Evolutionary conservation across 768 basidiomycete species (phyloP), one percentile per base, ranked within the genome.

Genomic region (Agrocybe pediades): DNA sequence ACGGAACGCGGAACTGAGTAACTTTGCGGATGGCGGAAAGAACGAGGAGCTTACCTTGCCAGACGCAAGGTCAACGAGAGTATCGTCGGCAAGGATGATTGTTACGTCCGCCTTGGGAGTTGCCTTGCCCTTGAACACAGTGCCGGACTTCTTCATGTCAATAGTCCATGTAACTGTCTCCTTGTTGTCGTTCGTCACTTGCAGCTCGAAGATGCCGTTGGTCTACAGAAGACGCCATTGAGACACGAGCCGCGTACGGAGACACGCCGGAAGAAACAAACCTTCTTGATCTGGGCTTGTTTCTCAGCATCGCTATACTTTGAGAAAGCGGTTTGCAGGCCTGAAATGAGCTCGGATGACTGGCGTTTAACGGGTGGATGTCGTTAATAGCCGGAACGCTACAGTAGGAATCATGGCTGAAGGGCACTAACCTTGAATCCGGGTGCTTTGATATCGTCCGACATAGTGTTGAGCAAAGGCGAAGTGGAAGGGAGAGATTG

Each of bases 181-280:
- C 54, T 87, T 88, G 15, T 80, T 75, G 24, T 71, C 78, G 65
- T 94, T 92, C 68, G 85, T 83, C 60, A 96, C 81, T 48, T 84
- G 82, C 39, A 97, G 75, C 69, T 94, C 88, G 68, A 97, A 95
- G 65, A 95, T 83, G 56, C 90, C 93, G 62, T 90, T 92, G 46
- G 87, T 88, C 93, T 92, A 46, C 26, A 17, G 24, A 52, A 42
- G 40, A 42, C 48, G n/a, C 43, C 43, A 53, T 50, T 49, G 41
- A 41, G 13, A 11, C 29, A 11, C 25, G 7, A 21, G 26, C 19
- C 19, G 21, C 36, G 21, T 30, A 13, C n/a, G 15, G 19, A 24
- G 7, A 6, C 13, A 26, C 11, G n/a, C n/a, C n/a, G 49, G n/a
- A 13, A 25, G 39, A 4, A 1, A 4, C 48, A 24, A 23, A 84